Evolutionary conservation across 164 flowering plant genomes (phyloP).

Genomic region (Aristolochia californica): DNA sequence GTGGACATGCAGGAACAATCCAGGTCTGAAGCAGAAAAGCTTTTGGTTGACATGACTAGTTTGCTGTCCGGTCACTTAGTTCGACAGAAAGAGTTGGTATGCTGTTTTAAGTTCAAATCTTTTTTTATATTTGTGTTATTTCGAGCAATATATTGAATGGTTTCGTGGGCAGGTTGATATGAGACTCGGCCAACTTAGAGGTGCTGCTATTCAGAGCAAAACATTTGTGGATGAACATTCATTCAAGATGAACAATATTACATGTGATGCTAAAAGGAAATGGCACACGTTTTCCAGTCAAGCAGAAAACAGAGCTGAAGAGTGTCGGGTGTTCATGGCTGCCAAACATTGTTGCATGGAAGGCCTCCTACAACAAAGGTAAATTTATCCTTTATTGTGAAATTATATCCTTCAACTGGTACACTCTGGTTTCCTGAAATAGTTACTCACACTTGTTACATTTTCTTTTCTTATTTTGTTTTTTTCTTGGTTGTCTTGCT

Average conservation of each 20-base stretch:
- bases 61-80: conserved; percentile 49
- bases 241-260: conserved; percentile 42
- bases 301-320: conserved; percentile 52
- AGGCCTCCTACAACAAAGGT: conserved; percentile 63
- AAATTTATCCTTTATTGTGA: conserved; percentile 7
- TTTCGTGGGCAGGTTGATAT: conserved; percentile 52
- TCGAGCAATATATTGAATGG: background rate
- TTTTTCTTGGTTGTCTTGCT: background rate
- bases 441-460: background rate
- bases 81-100: conserved; percentile 77
- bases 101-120: conserved; percentile 6
- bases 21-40: conserved; percentile 62
- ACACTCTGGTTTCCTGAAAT: background rate
- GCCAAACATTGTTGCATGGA: conserved; percentile 96
- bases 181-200: conserved; percentile 48
- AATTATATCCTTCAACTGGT: background rate
- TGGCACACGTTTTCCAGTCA: conserved; percentile 68
- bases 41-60: conserved; percentile 59
- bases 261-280: conserved; percentile 76
- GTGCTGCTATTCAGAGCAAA: conserved; percentile 38
- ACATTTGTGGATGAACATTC: conserved; percentile 57
- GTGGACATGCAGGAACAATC: conserved; percentile 57
- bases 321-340: conserved; percentile 68
- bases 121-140: background rate
- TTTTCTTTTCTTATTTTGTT: no score